Conservation (phyloP, 305 asterid genomes). For the Fraxinus sp. region DNA sequence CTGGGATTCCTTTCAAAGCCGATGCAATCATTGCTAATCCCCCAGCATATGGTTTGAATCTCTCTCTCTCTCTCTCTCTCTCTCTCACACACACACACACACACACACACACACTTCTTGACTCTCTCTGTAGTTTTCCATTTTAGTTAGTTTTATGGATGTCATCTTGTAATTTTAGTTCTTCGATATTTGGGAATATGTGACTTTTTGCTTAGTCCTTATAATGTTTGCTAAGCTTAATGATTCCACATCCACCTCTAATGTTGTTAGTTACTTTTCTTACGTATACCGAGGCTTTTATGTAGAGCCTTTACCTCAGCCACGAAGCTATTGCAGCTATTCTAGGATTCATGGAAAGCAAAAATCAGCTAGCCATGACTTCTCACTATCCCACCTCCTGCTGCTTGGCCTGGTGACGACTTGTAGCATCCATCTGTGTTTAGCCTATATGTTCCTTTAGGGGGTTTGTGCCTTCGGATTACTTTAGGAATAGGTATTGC, state of each 20-base stretch:
- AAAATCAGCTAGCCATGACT: not conserved
- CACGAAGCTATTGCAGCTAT: not conserved
- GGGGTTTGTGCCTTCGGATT: not conserved
- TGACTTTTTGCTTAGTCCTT: not conserved
- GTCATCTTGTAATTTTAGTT: not conserved
- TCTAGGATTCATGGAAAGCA: not conserved
- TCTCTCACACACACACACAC: too few species aligned
- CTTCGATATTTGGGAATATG: not conserved
- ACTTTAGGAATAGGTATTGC: not conserved
- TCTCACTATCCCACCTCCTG: not conserved
- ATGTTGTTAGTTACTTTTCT: not conserved
- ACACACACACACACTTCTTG: not conserved
- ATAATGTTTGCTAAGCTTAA: not conserved
- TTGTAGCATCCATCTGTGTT: not conserved
- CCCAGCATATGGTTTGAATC: conserved; percentile 80
- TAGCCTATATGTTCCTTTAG: not conserved
- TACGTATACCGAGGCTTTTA: not conserved
- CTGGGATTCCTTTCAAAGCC: conserved; percentile 82
- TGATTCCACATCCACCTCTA: not conserved
- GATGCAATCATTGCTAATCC: conserved; percentile 98
- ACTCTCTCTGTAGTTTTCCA: not conserved
- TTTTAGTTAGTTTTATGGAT: not conserved
- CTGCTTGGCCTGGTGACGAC: not conserved
- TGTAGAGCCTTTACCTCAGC: not conserved
- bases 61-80: not conserved